Percentiles rank a stretch among this genome's conserved stretches.
Evolutionary conservation across 305 asterid genomes (phyloP).

Genomic region (Fraxinus floribunda): DNA sequence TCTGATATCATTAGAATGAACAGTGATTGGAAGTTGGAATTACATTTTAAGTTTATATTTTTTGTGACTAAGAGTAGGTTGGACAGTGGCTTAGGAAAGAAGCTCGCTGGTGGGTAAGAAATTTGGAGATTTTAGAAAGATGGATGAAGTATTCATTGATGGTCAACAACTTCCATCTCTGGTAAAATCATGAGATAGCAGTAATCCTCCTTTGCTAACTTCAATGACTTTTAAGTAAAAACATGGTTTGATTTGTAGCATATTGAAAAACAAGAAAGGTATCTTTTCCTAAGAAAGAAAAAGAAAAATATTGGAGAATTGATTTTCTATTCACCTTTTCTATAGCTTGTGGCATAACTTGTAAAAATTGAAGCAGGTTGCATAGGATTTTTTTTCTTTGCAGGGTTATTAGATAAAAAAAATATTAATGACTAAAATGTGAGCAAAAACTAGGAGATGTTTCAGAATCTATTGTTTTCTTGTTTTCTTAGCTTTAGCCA

Average conservation of each 20-base stretch:
- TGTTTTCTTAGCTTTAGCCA: not conserved
- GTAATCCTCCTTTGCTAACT: not conserved
- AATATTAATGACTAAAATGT: not conserved
- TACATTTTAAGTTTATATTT: not conserved
- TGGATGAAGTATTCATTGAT: not conserved
- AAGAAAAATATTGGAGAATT: not conserved
- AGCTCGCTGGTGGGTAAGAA: slow-evolving; percentile 4
- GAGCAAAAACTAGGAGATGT: not conserved
- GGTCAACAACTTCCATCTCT: slow-evolving; percentile 1
- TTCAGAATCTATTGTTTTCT: not conserved
- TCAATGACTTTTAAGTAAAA: not conserved
- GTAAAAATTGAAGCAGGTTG: not conserved
- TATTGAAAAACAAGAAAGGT: not conserved
- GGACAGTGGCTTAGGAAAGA: not conserved
- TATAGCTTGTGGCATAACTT: not conserved
- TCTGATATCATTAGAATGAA: not conserved
- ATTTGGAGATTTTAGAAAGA: slow-evolving; percentile 4
- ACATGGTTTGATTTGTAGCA: not conserved
- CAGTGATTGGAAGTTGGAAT: not conserved
- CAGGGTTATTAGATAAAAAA: not conserved
- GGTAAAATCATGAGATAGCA: not conserved
- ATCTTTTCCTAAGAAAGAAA: not conserved
- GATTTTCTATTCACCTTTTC: not conserved
- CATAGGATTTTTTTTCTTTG: not conserved
- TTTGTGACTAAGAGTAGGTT: not conserved